Evolutionary conservation across 2,329 filamentous ascomycete species (phyloP).

Genomic region (Mycosphaerella sp.): DNA sequence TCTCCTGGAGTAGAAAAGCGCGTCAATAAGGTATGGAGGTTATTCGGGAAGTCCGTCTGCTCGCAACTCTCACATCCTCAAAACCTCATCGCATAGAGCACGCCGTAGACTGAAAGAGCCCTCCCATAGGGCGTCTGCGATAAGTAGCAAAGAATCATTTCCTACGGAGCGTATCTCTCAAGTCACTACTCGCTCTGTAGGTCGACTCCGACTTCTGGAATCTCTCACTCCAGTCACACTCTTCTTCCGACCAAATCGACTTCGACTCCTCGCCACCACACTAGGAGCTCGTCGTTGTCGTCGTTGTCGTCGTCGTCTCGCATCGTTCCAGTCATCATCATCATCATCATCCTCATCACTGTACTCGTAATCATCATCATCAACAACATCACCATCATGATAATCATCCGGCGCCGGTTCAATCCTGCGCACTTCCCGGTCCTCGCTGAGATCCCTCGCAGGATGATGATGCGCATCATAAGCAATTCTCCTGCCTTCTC

Average conservation of each 20-base stretch:
- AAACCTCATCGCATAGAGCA: too few relatives aligned
- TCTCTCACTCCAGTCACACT: conserved; percentile 8
- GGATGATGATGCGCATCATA: conserved; percentile 3
- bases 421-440: conserved; percentile 7
- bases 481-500: conserved; percentile 10
- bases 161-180: not conserved
- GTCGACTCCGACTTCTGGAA: conserved; percentile 13
- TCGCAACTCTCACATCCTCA: too few relatives aligned
- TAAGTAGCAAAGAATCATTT: too few relatives aligned
- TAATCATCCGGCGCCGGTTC: conserved; percentile 7
- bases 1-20: too few relatives aligned
- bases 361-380: conserved; percentile 3
- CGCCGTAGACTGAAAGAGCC: too few relatives aligned
- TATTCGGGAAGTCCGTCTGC: too few relatives aligned
- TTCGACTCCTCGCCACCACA: conserved; percentile 9
- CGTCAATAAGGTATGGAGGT: too few relatives aligned
- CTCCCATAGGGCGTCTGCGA: too few relatives aligned
- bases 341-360: conserved; percentile 4
- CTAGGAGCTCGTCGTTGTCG: conserved; percentile 5
- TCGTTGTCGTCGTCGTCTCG: not conserved
- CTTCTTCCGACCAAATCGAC: conserved; percentile 12
- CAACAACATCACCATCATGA: conserved; percentile 7
- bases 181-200: conserved; percentile 5
- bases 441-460: conserved; percentile 1
- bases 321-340: conserved; percentile 10